Base-by-base conservation (phyloP, 2,329 filamentous ascomycete species). In the Fusarium guadeloupense region DNA sequence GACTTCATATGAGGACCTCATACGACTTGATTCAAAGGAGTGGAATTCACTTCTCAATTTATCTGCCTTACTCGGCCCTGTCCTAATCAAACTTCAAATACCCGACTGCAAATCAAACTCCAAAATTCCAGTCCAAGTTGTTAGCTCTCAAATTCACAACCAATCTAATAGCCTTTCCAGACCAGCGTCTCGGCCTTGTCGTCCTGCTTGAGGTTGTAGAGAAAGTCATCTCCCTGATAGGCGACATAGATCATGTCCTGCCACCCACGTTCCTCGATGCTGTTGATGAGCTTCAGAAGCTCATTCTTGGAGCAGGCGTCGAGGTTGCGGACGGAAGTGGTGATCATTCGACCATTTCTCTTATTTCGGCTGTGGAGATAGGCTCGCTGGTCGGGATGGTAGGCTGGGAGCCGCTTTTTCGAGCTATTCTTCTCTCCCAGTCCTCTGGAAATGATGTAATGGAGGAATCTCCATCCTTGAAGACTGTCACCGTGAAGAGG, bases 231-330 rank as follows among this genome's bases (percentile, higher is more conserved):
- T 6, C 33, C 49, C 16, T 49, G 39, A 19, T 50, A 46, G 4
- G 53, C 33, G n/a, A 74, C 49, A 63, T 71, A 71, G 10, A 74
- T 44, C 10, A 71, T 31, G 23, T 73, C 70, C 9, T 49, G 30
- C 67, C 68, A 73, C 13, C 59, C 54, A 14, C 60, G 37, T 12
- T 42, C 38, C 40, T 64, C 64, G 8, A 69, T 34, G 19, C 20
- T 16, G 5, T 33, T 10, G 48, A 73, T 39, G 17, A 62, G 46
- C 23, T 37, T 53, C 16, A 54, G 23, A 20, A 67, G 47, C 13
- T 67, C 54, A 5, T 13, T 28, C 43, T 23, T 40, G 16, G 59
- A 49, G 26, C 62, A 62, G 12, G 42, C 45, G 8, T 67, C 54
- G 34, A 59, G 41, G 30, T 64, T 59, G 13, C 40, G 34, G 13